These are phyloP conservation scores for Epichloe amarillans DNA, from an alignment of 2,329 filamentous ascomycete genomes.

Conservation along the genomic window DNA sequence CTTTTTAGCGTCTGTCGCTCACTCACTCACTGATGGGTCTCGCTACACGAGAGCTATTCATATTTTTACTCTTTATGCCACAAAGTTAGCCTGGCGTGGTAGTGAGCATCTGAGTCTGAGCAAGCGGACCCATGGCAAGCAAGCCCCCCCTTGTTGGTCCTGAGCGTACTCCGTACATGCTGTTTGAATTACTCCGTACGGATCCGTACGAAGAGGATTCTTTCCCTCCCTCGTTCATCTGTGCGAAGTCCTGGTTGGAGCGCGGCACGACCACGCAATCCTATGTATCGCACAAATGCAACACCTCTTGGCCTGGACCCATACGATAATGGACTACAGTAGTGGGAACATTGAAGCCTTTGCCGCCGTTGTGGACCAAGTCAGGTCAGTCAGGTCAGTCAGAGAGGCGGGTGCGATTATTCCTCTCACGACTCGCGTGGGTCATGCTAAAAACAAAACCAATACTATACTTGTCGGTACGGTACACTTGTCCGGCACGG, in stretches of 20 bases:
- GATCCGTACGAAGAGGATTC: neutral
- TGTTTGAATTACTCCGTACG: neutral
- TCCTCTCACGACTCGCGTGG: conserved; percentile 1
- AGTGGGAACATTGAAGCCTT: neutral
- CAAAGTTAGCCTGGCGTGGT: conserved; percentile 3
- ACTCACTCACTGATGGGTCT: neutral
- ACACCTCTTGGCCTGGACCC: conserved; percentile 1
- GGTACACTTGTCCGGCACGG: neutral
- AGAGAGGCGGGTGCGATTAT: neutral
- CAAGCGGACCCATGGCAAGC: conserved; percentile 3
- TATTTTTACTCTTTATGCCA: neutral
- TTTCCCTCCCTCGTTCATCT: no score
- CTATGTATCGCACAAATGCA: neutral
- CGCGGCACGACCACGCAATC: conserved; percentile 1
- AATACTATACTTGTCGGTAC: neutral
- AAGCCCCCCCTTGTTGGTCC: conserved; percentile 5
- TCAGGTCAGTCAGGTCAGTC: no score
- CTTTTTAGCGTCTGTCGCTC: conserved; percentile 1
- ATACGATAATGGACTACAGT: neutral
- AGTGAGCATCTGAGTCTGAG: neutral
- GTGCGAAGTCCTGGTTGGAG: neutral
- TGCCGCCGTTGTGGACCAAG: neutral
- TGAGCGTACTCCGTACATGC: neutral
- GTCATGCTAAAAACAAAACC: neutral
- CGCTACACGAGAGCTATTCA: neutral